phyloP scores from a whole-genome alignment of 179 eudicot species.

The Gypsophila paniculata region DNA sequence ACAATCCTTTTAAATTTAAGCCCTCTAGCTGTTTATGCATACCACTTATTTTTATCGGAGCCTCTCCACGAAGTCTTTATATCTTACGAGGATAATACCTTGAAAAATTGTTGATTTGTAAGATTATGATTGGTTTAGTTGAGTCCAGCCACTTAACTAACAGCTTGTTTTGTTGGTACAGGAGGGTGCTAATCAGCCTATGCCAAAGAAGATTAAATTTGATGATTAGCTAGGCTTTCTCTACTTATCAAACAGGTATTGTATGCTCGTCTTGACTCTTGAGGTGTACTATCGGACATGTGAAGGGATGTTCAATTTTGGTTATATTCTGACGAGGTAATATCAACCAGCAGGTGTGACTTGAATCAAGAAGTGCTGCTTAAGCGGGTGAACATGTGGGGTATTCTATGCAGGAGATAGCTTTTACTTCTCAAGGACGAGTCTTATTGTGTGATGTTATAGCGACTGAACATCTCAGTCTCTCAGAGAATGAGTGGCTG shows the following conservation, averaged over 20 bases:
- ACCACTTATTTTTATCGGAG: no score
- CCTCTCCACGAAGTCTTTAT: no score
- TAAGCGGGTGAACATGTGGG: background rate
- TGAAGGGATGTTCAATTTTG: background rate
- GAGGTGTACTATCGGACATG: background rate
- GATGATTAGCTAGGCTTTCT: conserved; percentile 23
- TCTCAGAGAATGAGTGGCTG: background rate
- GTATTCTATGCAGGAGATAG: no score
- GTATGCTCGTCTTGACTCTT: no score
- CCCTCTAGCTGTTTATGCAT: no score
- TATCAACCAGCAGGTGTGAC: background rate
- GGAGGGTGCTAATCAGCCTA: conserved; percentile 57
- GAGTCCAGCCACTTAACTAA: background rate
- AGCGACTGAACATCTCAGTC: background rate
- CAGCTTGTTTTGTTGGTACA: conserved; percentile 15
- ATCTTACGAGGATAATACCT: no score
- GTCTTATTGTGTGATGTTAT: background rate
- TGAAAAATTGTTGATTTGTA: no score
- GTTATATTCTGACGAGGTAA: background rate
- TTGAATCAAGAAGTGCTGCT: background rate
- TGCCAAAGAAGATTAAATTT: conserved; percentile 63
- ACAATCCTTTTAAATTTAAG: no score
- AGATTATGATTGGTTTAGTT: background rate
- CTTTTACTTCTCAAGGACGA: background rate
- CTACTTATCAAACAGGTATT: background rate